These are phyloP conservation scores for Artemisia tridentata DNA, from an alignment of 129 eudicot species.

Conservation along the genomic window DNA sequence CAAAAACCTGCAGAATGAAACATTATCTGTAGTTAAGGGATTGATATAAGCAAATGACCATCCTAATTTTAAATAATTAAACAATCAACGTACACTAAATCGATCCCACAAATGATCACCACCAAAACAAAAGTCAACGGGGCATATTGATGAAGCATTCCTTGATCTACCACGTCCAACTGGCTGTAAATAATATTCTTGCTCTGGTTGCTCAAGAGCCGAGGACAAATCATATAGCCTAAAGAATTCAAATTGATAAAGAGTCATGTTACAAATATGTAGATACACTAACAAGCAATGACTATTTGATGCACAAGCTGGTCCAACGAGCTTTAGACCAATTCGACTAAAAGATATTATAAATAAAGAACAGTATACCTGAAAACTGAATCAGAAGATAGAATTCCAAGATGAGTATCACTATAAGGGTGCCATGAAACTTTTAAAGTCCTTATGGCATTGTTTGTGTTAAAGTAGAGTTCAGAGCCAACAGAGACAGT, in stretches of 20 bases:
- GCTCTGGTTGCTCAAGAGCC: conserved; percentile 68
- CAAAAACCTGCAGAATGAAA: conserved; percentile 63
- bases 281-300: neutral
- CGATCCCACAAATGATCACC: conserved; percentile 96
- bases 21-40: neutral
- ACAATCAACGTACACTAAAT: conserved; percentile 64
- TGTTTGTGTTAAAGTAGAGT: conserved; percentile 57
- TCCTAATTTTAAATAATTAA: neutral
- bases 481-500: conserved; percentile 76
- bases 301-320: too few relatives aligned
- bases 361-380: conserved; percentile 44
- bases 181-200: conserved; percentile 91
- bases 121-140: conserved; percentile 90
- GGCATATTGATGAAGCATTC: conserved; percentile 84
- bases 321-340: neutral
- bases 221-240: conserved; percentile 85
- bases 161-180: conserved; percentile 62
- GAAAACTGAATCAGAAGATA: conserved; percentile 95
- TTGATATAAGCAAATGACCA: conserved; percentile 2
- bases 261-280: conserved; percentile 2
- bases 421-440: conserved; percentile 91
- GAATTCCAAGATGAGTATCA: conserved; percentile 78
- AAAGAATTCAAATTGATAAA: conserved; percentile 23
- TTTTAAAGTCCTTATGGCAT: conserved; percentile 58
- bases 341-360: conserved; percentile 4